Percentiles rank a stretch among this genome's conserved stretches.
phyloP scores from a whole-genome alignment of 2,329 filamentous ascomycete species.

The Furcasterigmium furcatum region DNA sequence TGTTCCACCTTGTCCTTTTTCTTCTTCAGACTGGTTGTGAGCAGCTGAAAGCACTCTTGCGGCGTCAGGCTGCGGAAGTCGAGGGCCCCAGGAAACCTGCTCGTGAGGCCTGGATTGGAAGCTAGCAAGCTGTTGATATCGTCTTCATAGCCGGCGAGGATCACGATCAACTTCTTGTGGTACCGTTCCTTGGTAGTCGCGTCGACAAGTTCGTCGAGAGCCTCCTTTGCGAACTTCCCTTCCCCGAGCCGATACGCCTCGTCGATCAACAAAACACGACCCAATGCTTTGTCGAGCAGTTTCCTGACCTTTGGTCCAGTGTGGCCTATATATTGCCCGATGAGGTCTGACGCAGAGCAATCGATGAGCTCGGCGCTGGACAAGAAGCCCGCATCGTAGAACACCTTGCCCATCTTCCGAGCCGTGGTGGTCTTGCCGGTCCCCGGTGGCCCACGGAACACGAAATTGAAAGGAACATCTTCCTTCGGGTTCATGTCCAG shows the following conservation, averaged over 20 bases:
- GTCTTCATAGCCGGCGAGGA: conserved; percentile 65
- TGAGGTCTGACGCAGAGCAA: conserved; percentile 64
- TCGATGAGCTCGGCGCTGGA: conserved; percentile 57
- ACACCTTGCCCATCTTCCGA: conserved; percentile 71
- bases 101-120: conserved; percentile 60
- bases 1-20: conserved; percentile 23
- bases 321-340: conserved; percentile 67
- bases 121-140: conserved; percentile 63
- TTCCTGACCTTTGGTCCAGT: conserved; percentile 61
- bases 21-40: conserved; percentile 28
- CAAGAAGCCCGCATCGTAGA: conserved; percentile 65
- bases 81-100: conserved; percentile 61
- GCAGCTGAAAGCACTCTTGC: conserved; percentile 37
- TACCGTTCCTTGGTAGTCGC: conserved; percentile 53
- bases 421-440: conserved; percentile 75
- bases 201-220: conserved; percentile 51
- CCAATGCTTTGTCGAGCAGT: conserved; percentile 58
- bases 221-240: conserved; percentile 54
- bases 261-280: conserved; percentile 68
- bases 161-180: conserved; percentile 58
- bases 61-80: conserved; percentile 47
- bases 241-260: conserved; percentile 66
- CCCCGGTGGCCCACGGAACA: conserved; percentile 64
- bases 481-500: conserved; percentile 52
- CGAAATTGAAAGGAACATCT: conserved; percentile 62